A percentile compares a stretch with the other conserved stretches of the same genome.
Conservation (phyloP, 257 asterid species). For the Solanum chaucha region DNA sequence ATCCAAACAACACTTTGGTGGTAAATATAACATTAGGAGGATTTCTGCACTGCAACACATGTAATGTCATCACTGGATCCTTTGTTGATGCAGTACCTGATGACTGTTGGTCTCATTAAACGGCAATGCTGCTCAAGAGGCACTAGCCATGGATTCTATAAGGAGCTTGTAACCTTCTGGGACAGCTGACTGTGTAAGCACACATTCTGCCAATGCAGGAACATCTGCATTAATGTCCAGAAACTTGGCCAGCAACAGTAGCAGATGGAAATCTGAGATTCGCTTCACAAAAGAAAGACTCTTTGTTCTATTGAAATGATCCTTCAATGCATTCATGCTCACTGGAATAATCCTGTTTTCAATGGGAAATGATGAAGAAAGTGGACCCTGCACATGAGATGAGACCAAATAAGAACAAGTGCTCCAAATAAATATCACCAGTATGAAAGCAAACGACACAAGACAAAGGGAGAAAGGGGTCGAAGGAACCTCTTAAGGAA, state of each 20-base stretch:
- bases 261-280: slow-evolving; percentile 85
- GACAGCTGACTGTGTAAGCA: too few species aligned
- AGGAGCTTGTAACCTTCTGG: too few species aligned
- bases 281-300: slow-evolving; percentile 61
- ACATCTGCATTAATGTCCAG: slow-evolving; percentile 73
- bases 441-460: too few species aligned
- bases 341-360: too few species aligned
- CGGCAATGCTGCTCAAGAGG: slow-evolving; percentile 9
- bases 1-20: not conserved
- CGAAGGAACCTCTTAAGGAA: too few species aligned
- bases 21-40: not conserved
- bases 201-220: slow-evolving; percentile 77
- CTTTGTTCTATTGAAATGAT: slow-evolving; percentile 63
- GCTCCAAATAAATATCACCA: too few species aligned
- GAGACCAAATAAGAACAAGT: too few species aligned
- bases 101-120: not conserved
- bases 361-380: too few species aligned
- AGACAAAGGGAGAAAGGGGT: too few species aligned
- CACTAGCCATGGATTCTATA: slow-evolving; percentile 69
- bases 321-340: too few species aligned
- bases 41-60: not conserved
- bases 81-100: not conserved
- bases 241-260: slow-evolving; percentile 59
- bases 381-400: too few species aligned
- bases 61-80: not conserved